These are phyloP conservation scores for Trichoderma aggressivum DNA, from an alignment of 2,329 filamentous ascomycete species.

Conservation along the genomic window DNA sequence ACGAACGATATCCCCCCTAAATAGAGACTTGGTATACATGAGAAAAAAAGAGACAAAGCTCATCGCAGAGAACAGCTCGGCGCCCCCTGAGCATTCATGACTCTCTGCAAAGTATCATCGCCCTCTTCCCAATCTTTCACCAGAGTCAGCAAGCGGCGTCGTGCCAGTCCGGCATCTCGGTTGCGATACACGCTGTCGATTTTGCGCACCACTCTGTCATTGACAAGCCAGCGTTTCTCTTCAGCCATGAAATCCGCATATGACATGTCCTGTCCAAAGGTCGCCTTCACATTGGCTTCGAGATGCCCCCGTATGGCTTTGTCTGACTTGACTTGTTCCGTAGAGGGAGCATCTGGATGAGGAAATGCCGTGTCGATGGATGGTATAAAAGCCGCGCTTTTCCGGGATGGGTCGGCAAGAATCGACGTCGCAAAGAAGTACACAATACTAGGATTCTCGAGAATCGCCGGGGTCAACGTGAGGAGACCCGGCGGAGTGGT, in stretches of 20 bases:
- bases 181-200: slow-evolving; percentile 45
- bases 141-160: slow-evolving; percentile 34
- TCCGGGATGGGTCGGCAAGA: slow-evolving; percentile 28
- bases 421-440: slow-evolving; percentile 39
- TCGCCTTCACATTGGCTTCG: slow-evolving; percentile 29
- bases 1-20: not conserved
- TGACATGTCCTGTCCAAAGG: slow-evolving; percentile 31
- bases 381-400: slow-evolving; percentile 30
- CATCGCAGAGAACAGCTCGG: not conserved
- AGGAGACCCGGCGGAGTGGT: slow-evolving; percentile 30
- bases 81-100: slow-evolving; percentile 29
- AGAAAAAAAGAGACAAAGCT: not conserved
- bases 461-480: slow-evolving; percentile 30
- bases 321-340: slow-evolving; percentile 27
- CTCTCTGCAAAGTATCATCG: slow-evolving; percentile 37
- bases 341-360: slow-evolving; percentile 25
- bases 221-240: slow-evolving; percentile 40
- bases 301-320: slow-evolving; percentile 32
- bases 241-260: slow-evolving; percentile 34
- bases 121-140: slow-evolving; percentile 41
- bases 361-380: slow-evolving; percentile 27
- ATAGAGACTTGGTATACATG: not conserved
- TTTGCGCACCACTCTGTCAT: slow-evolving; percentile 40
- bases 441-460: slow-evolving; percentile 33
- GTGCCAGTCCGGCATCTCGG: slow-evolving; percentile 36